Percentiles rank a stretch among this genome's conserved stretches.
These are phyloP conservation scores for Phytophthora idaei DNA, from an alignment of 352 stramenopile genomes.

Conservation along the genomic window DNA sequence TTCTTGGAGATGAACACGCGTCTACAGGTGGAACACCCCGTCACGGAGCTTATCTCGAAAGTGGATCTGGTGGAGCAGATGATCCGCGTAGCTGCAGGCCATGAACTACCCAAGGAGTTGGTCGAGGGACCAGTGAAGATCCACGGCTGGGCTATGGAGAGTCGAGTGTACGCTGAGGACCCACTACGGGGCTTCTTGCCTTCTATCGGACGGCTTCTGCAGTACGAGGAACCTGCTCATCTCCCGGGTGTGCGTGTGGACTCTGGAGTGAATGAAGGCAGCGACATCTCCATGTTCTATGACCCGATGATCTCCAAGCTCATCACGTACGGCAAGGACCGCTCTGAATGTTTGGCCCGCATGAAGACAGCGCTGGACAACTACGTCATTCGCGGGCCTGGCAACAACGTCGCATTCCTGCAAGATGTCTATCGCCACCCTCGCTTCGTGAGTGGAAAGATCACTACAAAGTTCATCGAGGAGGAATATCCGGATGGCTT, in stretches of 20 bases:
- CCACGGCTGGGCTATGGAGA: slow-evolving; percentile 91
- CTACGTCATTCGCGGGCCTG: slow-evolving; percentile 95
- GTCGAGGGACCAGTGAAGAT: slow-evolving; percentile 66
- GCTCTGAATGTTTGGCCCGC: slow-evolving; percentile 81
- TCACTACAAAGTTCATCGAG: slow-evolving; percentile 97
- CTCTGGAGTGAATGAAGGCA: slow-evolving; percentile 91
- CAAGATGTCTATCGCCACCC: slow-evolving; percentile 92
- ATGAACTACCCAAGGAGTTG: slow-evolving; percentile 87
- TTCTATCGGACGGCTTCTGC: slow-evolving; percentile 93
- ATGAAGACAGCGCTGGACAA: slow-evolving; percentile 92
- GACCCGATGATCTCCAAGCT: slow-evolving; percentile 98
- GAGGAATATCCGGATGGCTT: slow-evolving; percentile 97
- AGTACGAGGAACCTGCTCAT: slow-evolving; percentile 91
- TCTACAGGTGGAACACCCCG: slow-evolving; percentile 94
- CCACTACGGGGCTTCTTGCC: slow-evolving; percentile 94
- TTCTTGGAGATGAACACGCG: slow-evolving; percentile 99
- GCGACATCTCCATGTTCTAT: slow-evolving; percentile 95
- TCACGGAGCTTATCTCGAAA: slow-evolving; percentile 94
- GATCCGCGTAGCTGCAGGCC: slow-evolving; percentile 93
- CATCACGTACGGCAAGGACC: slow-evolving; percentile 85
- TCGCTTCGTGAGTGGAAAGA: slow-evolving; percentile 91
- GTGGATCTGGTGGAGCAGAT: slow-evolving; percentile 97
- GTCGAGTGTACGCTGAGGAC: slow-evolving; percentile 97
- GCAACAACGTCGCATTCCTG: slow-evolving; percentile 95
- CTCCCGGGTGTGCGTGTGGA: slow-evolving; percentile 89